A percentile compares a stretch with the other conserved stretches of the same genome.
Conservation (phyloP, 495 filamentous ascomycete species). For the Bombardia bombarda region DNA sequence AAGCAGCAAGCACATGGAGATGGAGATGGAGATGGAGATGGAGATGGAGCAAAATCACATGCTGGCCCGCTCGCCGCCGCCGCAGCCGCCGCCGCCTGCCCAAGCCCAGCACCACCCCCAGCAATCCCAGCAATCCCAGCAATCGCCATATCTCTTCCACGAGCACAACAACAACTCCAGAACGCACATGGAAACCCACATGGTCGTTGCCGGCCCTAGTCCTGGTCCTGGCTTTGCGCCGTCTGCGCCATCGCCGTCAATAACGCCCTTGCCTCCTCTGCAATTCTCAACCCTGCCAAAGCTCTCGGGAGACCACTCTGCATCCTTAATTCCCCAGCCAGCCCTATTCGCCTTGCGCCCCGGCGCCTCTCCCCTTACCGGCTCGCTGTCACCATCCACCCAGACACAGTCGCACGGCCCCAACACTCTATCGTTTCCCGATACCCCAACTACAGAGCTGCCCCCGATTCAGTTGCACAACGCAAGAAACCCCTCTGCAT, state of each 20-base stretch:
- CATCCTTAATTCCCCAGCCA: not conserved
- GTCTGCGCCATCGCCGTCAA: no score
- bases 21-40: no score
- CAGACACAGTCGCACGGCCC: conserved; percentile 31
- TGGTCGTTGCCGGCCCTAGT: not conserved
- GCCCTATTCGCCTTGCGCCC: not conserved
- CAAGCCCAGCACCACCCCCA: not conserved
- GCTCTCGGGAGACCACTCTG: not conserved
- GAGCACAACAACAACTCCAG: no score
- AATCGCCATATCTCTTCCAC: no score
- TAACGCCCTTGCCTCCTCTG: not conserved
- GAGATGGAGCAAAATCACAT: conserved; percentile 35
- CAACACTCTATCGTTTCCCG: conserved; percentile 25
- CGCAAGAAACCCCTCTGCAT: conserved; percentile 7
- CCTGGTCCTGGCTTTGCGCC: no score
- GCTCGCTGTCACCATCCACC: conserved; percentile 1
- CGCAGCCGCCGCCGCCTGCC: not conserved
- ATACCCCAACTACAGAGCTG: conserved; percentile 30
- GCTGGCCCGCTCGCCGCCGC: conserved; percentile 15
- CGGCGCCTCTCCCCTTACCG: not conserved
- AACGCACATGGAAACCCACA: no score
- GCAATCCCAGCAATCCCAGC: no score
- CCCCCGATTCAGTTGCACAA: conserved; percentile 30
- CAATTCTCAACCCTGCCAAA: not conserved
- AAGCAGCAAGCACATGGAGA: not conserved